These are phyloP conservation scores for Flaveria bidentis DNA, from an alignment of 129 eudicot species.

Conservation along the genomic window DNA sequence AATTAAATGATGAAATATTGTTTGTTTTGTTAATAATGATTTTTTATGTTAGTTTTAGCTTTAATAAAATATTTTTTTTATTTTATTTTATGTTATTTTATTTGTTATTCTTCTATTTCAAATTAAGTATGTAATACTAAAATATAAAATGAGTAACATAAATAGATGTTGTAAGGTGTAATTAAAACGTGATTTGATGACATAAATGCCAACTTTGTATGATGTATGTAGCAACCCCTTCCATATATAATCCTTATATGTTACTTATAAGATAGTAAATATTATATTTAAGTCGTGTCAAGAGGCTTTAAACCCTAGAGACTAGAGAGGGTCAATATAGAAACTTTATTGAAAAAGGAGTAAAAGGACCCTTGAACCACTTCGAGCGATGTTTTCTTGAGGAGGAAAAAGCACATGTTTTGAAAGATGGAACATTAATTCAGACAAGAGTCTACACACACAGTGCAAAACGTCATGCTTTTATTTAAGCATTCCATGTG, in stretches of 20 bases:
- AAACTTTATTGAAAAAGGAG: conserved; percentile 9
- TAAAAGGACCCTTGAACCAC: conserved; percentile 30
- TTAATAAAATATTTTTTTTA: too few species aligned
- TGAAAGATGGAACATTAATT: conserved; percentile 29
- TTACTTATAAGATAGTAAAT: background rate
- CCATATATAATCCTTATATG: background rate
- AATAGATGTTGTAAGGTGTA: too few species aligned
- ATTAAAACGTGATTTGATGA: background rate
- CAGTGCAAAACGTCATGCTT: conserved; percentile 31
- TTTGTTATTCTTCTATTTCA: too few species aligned
- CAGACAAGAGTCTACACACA: conserved; percentile 27
- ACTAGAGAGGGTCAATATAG: conserved; percentile 19
- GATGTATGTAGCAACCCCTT: background rate
- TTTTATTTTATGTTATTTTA: too few species aligned
- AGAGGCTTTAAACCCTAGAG: background rate
- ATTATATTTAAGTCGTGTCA: background rate
- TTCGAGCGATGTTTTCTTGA: conserved; percentile 27
- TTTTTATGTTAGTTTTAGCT: too few species aligned
- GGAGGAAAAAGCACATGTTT: conserved; percentile 23
- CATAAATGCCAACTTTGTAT: background rate
- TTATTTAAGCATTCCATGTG: conserved; percentile 41
- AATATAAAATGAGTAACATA: too few species aligned
- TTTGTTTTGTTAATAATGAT: too few species aligned
- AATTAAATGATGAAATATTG: too few species aligned
- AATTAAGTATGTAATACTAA: too few species aligned